phyloP scores from a whole-genome alignment of 257 asterid genomes.

The Fraxinus anomala region DNA sequence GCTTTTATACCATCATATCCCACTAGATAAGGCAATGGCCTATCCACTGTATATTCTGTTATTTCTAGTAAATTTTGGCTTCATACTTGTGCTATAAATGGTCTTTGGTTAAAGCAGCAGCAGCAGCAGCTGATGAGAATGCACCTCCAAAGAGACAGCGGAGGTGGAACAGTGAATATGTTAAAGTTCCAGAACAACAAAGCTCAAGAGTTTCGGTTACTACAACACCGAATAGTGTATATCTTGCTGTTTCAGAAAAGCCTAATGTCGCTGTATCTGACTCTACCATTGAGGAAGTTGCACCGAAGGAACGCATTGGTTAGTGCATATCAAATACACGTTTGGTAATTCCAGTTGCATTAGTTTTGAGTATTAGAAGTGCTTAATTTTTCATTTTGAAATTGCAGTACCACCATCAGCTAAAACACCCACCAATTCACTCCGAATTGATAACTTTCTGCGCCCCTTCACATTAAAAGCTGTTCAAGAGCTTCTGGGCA shows the following conservation, averaged over 20 bases:
- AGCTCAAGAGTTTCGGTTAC: constrained; percentile 20
- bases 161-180: constrained; percentile 36
- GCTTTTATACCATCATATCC: neutral
- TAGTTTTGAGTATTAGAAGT: neutral
- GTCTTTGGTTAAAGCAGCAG: constrained; percentile 26
- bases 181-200: constrained; percentile 27
- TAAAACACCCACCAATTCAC: constrained; percentile 40
- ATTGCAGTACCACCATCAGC: constrained; percentile 38
- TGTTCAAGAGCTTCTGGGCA: constrained; percentile 41
- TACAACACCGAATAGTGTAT: neutral
- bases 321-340: constrained; percentile 5
- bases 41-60: neutral
- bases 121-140: constrained; percentile 26
- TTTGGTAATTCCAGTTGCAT: neutral
- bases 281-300: constrained; percentile 17
- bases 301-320: constrained; percentile 40
- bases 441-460: constrained; percentile 40
- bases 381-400: neutral
- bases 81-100: neutral
- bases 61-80: neutral
- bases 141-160: constrained; percentile 44
- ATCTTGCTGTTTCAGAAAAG: constrained; percentile 15
- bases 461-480: constrained; percentile 48
- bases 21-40: neutral
- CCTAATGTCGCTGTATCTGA: constrained; percentile 9